Percentiles rank a stretch among this genome's conserved stretches.
phyloP scores from a whole-genome alignment of 768 basidiomycete species.

The Fomitopsis serialis region DNA sequence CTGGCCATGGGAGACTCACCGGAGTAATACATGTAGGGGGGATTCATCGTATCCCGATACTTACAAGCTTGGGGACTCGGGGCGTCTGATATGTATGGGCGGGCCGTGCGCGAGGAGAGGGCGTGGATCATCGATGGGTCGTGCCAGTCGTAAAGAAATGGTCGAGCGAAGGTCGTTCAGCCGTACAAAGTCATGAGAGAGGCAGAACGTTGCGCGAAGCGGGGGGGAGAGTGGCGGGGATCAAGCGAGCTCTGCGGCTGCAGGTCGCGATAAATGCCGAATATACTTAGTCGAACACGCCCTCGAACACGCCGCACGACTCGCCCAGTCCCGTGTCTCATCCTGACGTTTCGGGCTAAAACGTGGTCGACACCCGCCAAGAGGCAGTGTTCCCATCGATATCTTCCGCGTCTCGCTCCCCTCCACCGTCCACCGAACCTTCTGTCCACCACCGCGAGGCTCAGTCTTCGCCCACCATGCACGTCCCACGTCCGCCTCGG shows the following conservation, averaged over 20 bases:
- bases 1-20: neutral
- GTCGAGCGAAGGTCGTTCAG: neutral
- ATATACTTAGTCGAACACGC: neutral
- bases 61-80: neutral
- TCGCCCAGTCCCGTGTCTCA: neutral
- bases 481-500: too few species aligned
- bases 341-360: neutral
- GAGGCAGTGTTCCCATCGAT: conserved; percentile 1
- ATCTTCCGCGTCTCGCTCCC: neutral
- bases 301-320: neutral
- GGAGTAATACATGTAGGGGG: neutral
- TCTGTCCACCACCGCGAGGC: neutral
- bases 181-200: neutral
- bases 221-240: neutral
- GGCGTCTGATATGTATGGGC: neutral
- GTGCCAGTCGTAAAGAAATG: conserved; percentile 1
- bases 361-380: neutral
- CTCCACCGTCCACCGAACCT: neutral
- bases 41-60: neutral
- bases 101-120: neutral
- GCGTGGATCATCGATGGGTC: neutral
- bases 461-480: too few species aligned
- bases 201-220: neutral
- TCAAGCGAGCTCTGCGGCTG: neutral
- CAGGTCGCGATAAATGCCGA: neutral